Conservation (phyloP, 352 stramenopile genomes). For the Stramenopiles sp. region DNA sequence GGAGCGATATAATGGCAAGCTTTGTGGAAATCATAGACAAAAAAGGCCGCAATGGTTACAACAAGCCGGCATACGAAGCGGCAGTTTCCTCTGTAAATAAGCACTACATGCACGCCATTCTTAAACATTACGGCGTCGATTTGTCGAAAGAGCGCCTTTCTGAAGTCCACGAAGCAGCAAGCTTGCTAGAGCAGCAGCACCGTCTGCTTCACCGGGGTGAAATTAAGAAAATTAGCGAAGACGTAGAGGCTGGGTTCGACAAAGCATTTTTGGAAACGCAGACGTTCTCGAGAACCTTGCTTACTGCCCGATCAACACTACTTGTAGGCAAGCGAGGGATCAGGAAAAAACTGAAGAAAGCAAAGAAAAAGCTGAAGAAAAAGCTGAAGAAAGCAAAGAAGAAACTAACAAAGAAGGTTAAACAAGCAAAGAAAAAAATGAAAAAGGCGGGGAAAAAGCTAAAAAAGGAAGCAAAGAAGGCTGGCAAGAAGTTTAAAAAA, state of each 20-base stretch:
- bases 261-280: constrained; percentile 1
- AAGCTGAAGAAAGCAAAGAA: not conserved
- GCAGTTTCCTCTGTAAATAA: not conserved
- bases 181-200: not conserved
- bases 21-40: not conserved
- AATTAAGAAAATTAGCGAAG: constrained; percentile 6
- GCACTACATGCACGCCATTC: not conserved
- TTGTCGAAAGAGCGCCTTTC: not conserved
- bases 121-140: not conserved
- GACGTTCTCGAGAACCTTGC: not conserved
- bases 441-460: not conserved
- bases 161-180: not conserved
- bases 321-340: not conserved
- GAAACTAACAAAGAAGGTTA: not conserved
- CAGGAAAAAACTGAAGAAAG: not conserved
- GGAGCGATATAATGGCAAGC: not conserved
- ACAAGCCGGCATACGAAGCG: not conserved
- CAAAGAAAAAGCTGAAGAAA: not conserved
- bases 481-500: constrained; percentile 1
- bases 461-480: not conserved
- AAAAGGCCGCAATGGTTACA: not conserved
- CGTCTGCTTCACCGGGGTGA: not conserved
- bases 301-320: not conserved
- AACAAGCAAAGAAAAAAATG: not conserved
- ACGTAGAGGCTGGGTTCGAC: not conserved